Percentiles rank a stretch among this genome's conserved stretches.
Conservation (phyloP, 768 basidiomycete species). For the Trametes cinnabarina region DNA sequence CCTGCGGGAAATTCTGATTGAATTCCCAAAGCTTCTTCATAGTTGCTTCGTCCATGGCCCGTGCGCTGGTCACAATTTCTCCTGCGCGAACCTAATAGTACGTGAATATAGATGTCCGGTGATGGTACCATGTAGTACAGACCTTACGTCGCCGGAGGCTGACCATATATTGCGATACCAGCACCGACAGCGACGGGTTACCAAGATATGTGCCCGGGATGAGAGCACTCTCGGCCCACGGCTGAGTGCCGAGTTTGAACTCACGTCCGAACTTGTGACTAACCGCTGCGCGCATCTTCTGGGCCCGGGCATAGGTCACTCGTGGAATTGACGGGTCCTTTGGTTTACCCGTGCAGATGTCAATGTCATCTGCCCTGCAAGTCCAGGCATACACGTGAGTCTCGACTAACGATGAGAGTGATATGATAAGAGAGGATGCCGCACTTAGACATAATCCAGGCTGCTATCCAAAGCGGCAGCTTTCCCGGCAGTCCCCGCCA, state of each 20-base stretch:
- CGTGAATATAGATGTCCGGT: background rate
- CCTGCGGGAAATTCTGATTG: background rate
- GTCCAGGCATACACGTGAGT: no score
- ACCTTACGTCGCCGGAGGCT: constrained; percentile 26
- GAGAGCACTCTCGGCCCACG: constrained; percentile 16
- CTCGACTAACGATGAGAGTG: no score
- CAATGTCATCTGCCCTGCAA: constrained; percentile 18
- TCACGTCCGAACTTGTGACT: constrained; percentile 23
- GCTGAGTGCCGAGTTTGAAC: constrained; percentile 7
- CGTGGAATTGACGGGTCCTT: constrained; percentile 16
- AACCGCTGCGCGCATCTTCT: constrained; percentile 27
- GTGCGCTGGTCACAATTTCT: constrained; percentile 25
- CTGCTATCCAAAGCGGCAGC: constrained; percentile 13
- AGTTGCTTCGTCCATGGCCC: constrained; percentile 23
- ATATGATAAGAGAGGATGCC: background rate
- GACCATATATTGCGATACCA: constrained; percentile 27
- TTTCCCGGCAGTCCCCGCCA: constrained; percentile 7
- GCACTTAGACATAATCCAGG: constrained; percentile 24
- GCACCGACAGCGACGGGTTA: constrained; percentile 23
- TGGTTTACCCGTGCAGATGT: constrained; percentile 14
- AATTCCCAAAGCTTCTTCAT: constrained; percentile 18
- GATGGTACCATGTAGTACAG: background rate
- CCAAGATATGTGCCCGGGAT: constrained; percentile 11
- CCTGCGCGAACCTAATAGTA: constrained; percentile 17
- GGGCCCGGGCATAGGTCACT: constrained; percentile 28